A percentile compares a stretch with the other conserved stretches of the same genome.
phyloP scores from a whole-genome alignment of 495 filamentous ascomycete genomes.

The Apodospora peruviana region DNA sequence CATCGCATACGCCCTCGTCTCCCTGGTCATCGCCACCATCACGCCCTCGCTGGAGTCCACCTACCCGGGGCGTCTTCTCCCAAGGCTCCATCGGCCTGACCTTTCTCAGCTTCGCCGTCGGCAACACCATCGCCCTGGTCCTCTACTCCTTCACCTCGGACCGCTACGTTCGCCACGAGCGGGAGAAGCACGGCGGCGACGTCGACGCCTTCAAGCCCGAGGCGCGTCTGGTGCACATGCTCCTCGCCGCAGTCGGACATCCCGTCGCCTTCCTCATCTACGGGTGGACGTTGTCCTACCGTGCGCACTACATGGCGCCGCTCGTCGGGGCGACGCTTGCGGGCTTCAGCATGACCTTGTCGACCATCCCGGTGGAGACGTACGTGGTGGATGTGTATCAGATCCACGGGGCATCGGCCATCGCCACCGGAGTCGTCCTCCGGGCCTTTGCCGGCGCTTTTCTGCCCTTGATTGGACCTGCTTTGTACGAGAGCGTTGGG shows the following conservation, averaged over 20 bases:
- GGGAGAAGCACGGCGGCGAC: background rate
- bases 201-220: background rate
- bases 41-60: background rate
- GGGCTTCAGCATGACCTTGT: background rate
- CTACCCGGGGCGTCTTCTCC: background rate
- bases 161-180: background rate
- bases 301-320: background rate
- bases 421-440: background rate
- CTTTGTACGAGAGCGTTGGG: background rate
- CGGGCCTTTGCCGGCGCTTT: background rate
- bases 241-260: background rate
- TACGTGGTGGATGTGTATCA: background rate
- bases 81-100: background rate
- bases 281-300: background rate
- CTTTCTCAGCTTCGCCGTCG: background rate
- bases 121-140: background rate
- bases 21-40: background rate
- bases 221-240: background rate
- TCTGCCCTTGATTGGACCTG: background rate
- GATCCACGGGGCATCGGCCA: background rate
- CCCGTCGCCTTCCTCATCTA: background rate
- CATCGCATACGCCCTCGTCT: background rate
- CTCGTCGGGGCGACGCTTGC: background rate
- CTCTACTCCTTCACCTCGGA: background rate
- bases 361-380: background rate